A percentile compares a stretch with the other conserved stretches of the same genome.
Evolutionary conservation across 805 yeast species (phyloP).

Genomic region (Yarrowia deformans): DNA sequence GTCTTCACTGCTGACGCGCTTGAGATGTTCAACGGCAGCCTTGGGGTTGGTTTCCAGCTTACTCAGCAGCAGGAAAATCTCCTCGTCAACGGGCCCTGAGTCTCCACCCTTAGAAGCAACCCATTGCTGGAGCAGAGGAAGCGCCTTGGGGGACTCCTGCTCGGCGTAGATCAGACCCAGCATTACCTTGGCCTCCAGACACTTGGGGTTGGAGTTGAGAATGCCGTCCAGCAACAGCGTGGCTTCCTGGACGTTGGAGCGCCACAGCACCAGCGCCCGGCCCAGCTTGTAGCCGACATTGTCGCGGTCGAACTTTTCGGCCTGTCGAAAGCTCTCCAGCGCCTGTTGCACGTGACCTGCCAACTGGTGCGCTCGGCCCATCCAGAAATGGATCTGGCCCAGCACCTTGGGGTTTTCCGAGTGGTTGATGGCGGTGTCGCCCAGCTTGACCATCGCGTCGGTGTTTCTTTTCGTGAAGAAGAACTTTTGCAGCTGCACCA

Average conservation of each 20-base stretch:
- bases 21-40: constrained; percentile 42
- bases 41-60: constrained; percentile 67
- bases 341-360: constrained; percentile 70
- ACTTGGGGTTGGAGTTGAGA: constrained; percentile 68
- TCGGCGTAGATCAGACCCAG: constrained; percentile 76
- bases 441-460: constrained; percentile 63
- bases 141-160: constrained; percentile 47
- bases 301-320: constrained; percentile 65
- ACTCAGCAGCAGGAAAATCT: constrained; percentile 62
- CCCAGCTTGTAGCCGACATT: constrained; percentile 80
- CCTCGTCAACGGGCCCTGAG: constrained; percentile 34
- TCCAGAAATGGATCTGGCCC: constrained; percentile 81
- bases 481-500: constrained; percentile 71
- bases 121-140: constrained; percentile 28
- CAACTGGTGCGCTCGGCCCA: constrained; percentile 76
- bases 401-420: constrained; percentile 54
- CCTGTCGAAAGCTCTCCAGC: constrained; percentile 72
- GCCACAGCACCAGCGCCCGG: constrained; percentile 81
- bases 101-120: constrained; percentile 27
- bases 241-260: constrained; percentile 84
- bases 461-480: constrained; percentile 73
- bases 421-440: constrained; percentile 57
- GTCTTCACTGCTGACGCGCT: constrained; percentile 53
- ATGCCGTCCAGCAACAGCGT: constrained; percentile 81
- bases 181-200: constrained; percentile 70